phyloP scores from a whole-genome alignment of 495 filamentous ascomycete species.

The Massariosphaeria phaeospora region DNA sequence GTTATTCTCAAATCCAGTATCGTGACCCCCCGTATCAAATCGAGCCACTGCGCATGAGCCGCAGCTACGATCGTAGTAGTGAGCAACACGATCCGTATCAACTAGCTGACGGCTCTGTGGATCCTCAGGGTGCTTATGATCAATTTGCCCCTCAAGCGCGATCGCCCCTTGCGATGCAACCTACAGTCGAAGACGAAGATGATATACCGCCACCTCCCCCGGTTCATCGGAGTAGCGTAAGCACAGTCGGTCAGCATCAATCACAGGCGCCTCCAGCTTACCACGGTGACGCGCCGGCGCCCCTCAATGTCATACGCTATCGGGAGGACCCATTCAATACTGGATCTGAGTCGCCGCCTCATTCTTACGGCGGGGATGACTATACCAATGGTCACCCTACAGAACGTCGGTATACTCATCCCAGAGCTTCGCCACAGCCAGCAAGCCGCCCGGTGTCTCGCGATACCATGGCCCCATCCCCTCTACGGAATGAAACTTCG shows the following conservation, averaged over 20 bases:
- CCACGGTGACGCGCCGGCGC: conserved; percentile 25
- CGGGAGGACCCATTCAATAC: conserved; percentile 8
- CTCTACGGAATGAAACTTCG: conserved; percentile 20
- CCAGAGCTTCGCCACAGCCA: conserved; percentile 12
- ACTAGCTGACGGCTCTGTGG: conserved; percentile 9
- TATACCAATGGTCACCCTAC: conserved; percentile 3
- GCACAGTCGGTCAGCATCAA: conserved; percentile 27
- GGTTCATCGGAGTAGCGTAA: conserved; percentile 39
- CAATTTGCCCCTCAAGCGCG: conserved; percentile 16
- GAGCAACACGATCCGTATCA: conserved; percentile 19
- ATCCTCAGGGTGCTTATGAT: conserved; percentile 21
- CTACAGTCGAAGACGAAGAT: conserved; percentile 37
- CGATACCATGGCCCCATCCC: conserved; percentile 29
- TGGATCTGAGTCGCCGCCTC: conserved; percentile 18
- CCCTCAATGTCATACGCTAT: conserved; percentile 26
- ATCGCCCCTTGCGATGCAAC: conserved; percentile 29
- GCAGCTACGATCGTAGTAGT: conserved; percentile 2
- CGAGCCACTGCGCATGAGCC: conserved; percentile 21
- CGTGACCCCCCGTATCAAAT: conserved; percentile 22
- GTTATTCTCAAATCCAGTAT: conserved; percentile 2
- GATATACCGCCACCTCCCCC: conserved; percentile 41
- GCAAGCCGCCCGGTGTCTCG: conserved; percentile 28
- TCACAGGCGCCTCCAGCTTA: conserved; percentile 27
- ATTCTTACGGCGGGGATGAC: conserved; percentile 15
- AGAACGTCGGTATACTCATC: conserved; percentile 30